Conservation (phyloP, 2,329 filamentous ascomycete genomes). For the Blastomyces emzantsi region DNA sequence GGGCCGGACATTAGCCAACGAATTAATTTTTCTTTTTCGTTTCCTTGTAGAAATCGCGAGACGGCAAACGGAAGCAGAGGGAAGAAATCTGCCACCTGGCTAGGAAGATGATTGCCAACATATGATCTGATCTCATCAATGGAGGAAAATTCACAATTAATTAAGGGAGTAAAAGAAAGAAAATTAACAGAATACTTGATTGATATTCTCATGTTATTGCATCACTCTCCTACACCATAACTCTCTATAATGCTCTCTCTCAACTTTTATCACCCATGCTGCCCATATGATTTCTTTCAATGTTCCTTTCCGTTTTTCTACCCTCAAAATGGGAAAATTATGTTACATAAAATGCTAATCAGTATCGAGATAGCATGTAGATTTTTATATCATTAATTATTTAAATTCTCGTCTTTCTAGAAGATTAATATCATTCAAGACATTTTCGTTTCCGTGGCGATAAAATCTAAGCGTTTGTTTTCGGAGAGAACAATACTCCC, state of each 20-base stretch:
- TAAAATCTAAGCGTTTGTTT: neutral
- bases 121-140: neutral
- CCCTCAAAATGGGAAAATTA: neutral
- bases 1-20: neutral
- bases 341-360: neutral
- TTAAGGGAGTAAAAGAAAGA: neutral
- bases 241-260: neutral
- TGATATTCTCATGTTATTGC: neutral
- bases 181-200: neutral
- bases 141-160: neutral
- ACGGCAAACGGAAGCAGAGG: conserved; percentile 16
- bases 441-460: neutral
- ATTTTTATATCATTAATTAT: neutral
- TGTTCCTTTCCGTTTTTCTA: neutral
- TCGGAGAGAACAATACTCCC: neutral
- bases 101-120: conserved; percentile 14
- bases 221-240: neutral
- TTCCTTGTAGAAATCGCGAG: conserved; percentile 15
- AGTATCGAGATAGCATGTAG: neutral
- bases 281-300: neutral
- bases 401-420: neutral
- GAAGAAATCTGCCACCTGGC: conserved; percentile 17
- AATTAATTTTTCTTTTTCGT: neutral
- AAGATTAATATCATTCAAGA: neutral
- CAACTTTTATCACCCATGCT: neutral